Evolutionary conservation across 305 asterid species (phyloP), one percentile per base, ranked within the genome.

Genomic region (Fraxinus latifolia): DNA sequence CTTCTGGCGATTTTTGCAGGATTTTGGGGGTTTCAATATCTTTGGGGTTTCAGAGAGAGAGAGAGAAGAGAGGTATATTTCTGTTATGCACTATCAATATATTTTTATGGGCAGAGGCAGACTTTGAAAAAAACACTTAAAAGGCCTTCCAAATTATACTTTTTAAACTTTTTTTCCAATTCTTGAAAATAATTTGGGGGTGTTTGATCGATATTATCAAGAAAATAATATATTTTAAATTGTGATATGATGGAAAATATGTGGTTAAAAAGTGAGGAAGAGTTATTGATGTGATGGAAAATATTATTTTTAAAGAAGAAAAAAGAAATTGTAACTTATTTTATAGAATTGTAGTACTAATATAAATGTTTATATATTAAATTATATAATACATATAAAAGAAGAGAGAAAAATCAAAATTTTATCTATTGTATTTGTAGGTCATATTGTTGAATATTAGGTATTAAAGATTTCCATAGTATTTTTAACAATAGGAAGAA

Each of bases 1-100:
- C 71, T 65, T 82, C 81, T 77, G 58, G 34, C 85, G 83, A 68
- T 79, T 62, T 37, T 55, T 83, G 83, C 88, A 76, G 82, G 87
- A 83, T 32, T 76, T 84, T 73, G n/a, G 83, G 83, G 79, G 72
- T 79, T 84, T 84, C 79, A 29, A 29, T 9, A 29, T 70, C 75
- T 70, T 31, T 31, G 75, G 75, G 75, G 36, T 70, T 70, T 4
- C 39, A 68, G 1, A 68, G 75, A 31, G 75, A 31, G 75, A 31
- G 42, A 31, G 9, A 31, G 75, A 31, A 25, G 19, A 29, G 76
- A 29, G 19, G 25, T 17, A 32, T 74, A 80, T 77, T 27, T 68
- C 23, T 32, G 76, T 29, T 82, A 31, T 70, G 81, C 79, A 83
- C 83, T 76, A 29, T 17, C 17, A 31, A 68, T 32, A 15, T 70